Evolutionary conservation across 768 basidiomycete genomes (phyloP).

Genomic region (Pisolithus microcarpus): DNA sequence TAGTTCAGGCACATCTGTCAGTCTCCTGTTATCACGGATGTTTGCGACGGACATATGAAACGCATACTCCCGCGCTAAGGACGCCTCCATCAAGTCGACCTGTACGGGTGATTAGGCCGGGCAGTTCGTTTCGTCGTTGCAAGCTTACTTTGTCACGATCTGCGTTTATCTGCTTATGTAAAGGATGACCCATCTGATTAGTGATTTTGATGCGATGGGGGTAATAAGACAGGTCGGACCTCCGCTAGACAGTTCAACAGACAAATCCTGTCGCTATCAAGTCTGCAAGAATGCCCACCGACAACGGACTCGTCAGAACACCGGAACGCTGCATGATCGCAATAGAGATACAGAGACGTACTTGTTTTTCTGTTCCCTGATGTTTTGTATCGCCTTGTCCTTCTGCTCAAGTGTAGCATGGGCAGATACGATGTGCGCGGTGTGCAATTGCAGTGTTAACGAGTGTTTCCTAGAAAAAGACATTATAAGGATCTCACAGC

Average conservation of each 20-base stretch:
- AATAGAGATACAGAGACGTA: slow-evolving; percentile 27
- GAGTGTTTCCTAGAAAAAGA: slow-evolving; percentile 61
- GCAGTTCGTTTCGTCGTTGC: neutral
- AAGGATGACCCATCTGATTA: slow-evolving; percentile 1
- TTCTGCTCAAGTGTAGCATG: slow-evolving; percentile 76
- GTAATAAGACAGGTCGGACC: slow-evolving; percentile 33
- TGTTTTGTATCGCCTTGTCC: slow-evolving; percentile 69
- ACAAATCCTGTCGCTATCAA: slow-evolving; percentile 70
- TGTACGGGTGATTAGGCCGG: slow-evolving; percentile 10
- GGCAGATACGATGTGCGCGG: slow-evolving; percentile 79
- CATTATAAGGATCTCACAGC: slow-evolving; percentile 1
- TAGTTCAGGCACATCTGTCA: slow-evolving; percentile 56
- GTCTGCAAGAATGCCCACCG: slow-evolving; percentile 30
- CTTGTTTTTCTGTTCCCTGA: slow-evolving; percentile 83
- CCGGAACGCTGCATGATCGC: neutral
- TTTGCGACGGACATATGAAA: slow-evolving; percentile 1
- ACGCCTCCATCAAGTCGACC: slow-evolving; percentile 64
- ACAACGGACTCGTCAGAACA: slow-evolving; percentile 9
- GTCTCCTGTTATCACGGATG: slow-evolving; percentile 5
- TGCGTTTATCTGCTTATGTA: slow-evolving; percentile 54
- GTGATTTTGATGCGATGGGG: slow-evolving; percentile 1
- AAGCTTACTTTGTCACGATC: slow-evolving; percentile 62
- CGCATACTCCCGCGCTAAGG: slow-evolving; percentile 62
- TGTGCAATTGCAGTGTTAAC: slow-evolving; percentile 75
- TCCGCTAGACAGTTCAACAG: slow-evolving; percentile 63